Evolutionary conservation across 371 early-diverging fungal genomes (phyloP), one percentile per base, ranked within the genome.

Genomic region (Mortierella sp.): DNA sequence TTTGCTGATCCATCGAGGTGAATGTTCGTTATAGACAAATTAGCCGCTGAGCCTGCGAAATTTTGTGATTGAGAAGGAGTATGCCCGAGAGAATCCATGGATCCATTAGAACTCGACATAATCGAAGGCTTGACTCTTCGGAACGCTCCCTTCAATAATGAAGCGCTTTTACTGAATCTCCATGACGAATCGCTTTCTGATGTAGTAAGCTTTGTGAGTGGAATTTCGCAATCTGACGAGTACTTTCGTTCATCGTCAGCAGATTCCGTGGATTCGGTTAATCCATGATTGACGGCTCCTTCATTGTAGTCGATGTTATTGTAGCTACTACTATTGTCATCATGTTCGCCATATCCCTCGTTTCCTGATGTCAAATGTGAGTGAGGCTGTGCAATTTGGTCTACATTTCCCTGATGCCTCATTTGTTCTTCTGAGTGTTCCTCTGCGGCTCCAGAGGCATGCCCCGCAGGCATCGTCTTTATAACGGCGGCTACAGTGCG

Each of bases 121-220:
- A 23, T 26, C 2, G 47, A 19, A 3, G 66, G 61, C 22, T 54
- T 72, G 22, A 19, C 35, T 54, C 40, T 68, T 61, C 49, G 63
- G 32, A 77, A 61, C 1, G 64, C 77, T n/a, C 55, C 54, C 34
- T 64, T 77, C 57, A 72, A 13, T 3, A 77, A 17, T 2, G 69
- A 70, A 31, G 76, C 64, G 0, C 77, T 65, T 49, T 64, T 71
- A 29, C 72, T 60, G 26, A 77, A 34, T 55, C 68, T 57, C 55
- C 64, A 65, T 29, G 76, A 62, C 9, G 57, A 57, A n/a, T 49
- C 75, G 35, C 19, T 51, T 12, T 64, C 74, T 3, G 34, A 28
- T 9, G 64, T 26, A 22, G 15, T 49, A 32, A 49, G 57, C 10
- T 32, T 42, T 3, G 59, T 64, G 6, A 49, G 57, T 19, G 49